Base-by-base conservation (phyloP, 2,329 filamentous ascomycete genomes). In the Cadophora malorum region DNA sequence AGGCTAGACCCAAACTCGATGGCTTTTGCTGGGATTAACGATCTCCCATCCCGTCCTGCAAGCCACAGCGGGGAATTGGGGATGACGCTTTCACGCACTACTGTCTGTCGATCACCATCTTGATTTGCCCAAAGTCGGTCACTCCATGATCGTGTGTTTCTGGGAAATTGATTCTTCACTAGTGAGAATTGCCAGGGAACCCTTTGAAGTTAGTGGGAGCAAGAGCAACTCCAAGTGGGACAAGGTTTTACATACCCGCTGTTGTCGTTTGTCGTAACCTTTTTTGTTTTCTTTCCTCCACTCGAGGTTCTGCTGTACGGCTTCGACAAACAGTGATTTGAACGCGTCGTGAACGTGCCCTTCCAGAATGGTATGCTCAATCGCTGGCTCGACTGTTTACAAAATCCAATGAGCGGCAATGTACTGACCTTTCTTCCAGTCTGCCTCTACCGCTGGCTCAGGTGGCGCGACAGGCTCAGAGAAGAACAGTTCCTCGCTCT, bases 401-500 rank as follows among this genome's bases (percentile, higher is more conserved):
- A 10, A 10, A 5, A 5, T 33, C 4, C 3, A 16, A 19, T 5
- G 41, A 16, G 41, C 12, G 6, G 12, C 12, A 55, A 16, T 14
- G 31, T 8, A 65, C 55, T 65, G 21, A 65, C 55, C n/a, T 8
- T 19, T 28, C 21, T 53, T 3, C 16, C 38, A 65, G 66, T 65
- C 66, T 28, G 25, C 55, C 10, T 21, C 31, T 9, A 35, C 41
- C 6, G 63, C 60, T 3, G 65, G 65, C 23, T 47, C 65, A 21
- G 53, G 53, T n/a, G 59, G 50, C 12, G 61, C 65, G 35, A 66
- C 63, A 19, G 49, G 16, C 10, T 68, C 63, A 9, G 16, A 47
- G 9, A 64, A 68, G 31, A 63, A 68, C 33, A 45, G 50, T 12
- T 68, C 67, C 12, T 68, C 67, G 1, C 45, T 73, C 5, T 78